phyloP scores from a whole-genome alignment of 2,329 filamentous ascomycete species.

The Ciborinia camelliae region DNA sequence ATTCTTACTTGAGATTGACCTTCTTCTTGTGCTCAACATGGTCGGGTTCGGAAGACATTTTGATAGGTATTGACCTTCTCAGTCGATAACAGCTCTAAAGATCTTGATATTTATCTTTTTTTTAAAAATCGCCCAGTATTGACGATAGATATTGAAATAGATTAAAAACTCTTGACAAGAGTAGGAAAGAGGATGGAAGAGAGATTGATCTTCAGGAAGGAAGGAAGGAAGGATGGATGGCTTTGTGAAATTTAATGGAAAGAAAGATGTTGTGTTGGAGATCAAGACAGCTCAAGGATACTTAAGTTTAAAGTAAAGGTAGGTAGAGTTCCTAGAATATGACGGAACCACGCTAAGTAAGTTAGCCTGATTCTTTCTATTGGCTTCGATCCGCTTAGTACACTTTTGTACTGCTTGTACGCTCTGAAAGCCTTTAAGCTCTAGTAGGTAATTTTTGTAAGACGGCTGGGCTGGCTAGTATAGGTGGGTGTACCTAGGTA shows the following conservation, averaged over 20 bases:
- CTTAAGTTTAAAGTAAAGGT: not conserved
- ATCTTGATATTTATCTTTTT: not conserved
- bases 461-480: not conserved
- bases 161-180: not conserved
- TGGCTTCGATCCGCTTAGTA: constrained; percentile 18
- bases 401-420: too few species aligned
- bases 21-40: constrained; percentile 70
- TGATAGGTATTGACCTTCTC: constrained; percentile 44
- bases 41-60: constrained; percentile 68
- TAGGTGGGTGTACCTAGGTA: not conserved
- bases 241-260: not conserved
- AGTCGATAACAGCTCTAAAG: constrained; percentile 6
- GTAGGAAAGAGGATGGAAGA: not conserved
- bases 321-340: constrained; percentile 18
- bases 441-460: not conserved
- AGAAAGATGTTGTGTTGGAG: constrained; percentile 16
- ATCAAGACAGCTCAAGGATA: constrained; percentile 15
- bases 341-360: constrained; percentile 19
- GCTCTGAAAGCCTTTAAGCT: too few species aligned
- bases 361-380: constrained; percentile 8
- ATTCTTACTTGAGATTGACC: constrained; percentile 74
- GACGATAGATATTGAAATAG: not conserved
- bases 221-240: not conserved
- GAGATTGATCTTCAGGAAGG: not conserved
- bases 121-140: not conserved